Evolutionary conservation across 805 yeast species (phyloP).

Genomic region (Wickerhamomyces bisporus): DNA sequence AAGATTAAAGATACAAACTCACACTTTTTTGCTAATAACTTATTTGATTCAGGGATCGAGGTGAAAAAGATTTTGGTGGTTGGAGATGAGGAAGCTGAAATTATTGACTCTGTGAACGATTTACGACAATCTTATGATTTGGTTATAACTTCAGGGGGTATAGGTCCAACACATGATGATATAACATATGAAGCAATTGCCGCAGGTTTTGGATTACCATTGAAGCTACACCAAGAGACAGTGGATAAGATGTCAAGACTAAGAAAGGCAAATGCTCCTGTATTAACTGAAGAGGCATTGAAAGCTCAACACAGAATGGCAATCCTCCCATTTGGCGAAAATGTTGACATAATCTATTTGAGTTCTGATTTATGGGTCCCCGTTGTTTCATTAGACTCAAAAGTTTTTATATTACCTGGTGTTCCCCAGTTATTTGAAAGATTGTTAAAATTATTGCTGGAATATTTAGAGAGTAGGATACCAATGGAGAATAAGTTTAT

Average conservation of each 20-base stretch:
- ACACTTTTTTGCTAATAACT: slow-evolving; percentile 59
- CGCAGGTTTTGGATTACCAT: slow-evolving; percentile 48
- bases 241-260: slow-evolving; percentile 53
- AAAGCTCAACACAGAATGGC: slow-evolving; percentile 77
- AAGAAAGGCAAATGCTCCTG: slow-evolving; percentile 32
- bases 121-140: slow-evolving; percentile 51
- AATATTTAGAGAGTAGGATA: slow-evolving; percentile 33
- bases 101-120: slow-evolving; percentile 42
- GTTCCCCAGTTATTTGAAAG: slow-evolving; percentile 68
- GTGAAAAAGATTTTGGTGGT: slow-evolving; percentile 63
- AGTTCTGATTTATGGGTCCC: slow-evolving; percentile 76
- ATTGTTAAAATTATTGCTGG: slow-evolving; percentile 42
- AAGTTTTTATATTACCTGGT: slow-evolving; percentile 76
- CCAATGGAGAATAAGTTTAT: slow-evolving; percentile 23
- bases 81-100: slow-evolving; percentile 71
- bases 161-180: slow-evolving; percentile 91
- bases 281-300: slow-evolving; percentile 37
- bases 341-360: slow-evolving; percentile 43
- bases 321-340: slow-evolving; percentile 47
- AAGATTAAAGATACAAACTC: slow-evolving; percentile 81
- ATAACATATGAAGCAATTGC: slow-evolving; percentile 78
- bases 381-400: slow-evolving; percentile 58
- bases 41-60: slow-evolving; percentile 65
- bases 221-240: slow-evolving; percentile 50
- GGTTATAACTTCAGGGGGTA: slow-evolving; percentile 42